Evolutionary conservation across 2,329 filamentous ascomycete species (phyloP).

Genomic region (Zymoseptoria tritici): DNA sequence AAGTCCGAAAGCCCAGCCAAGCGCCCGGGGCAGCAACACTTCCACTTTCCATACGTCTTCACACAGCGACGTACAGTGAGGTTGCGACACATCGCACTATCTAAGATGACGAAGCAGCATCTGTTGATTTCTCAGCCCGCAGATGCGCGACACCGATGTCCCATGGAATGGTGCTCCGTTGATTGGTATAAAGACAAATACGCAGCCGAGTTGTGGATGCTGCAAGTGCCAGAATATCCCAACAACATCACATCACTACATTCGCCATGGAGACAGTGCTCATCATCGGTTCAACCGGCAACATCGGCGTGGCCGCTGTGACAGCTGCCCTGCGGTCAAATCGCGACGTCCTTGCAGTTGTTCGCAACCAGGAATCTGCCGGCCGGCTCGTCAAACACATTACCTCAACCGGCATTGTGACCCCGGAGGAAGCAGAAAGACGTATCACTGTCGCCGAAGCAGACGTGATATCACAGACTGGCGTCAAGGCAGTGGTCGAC

Average conservation of each 20-base stretch:
- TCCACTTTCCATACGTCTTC: too few species aligned
- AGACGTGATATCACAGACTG: constrained; percentile 26
- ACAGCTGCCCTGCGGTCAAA: constrained; percentile 25
- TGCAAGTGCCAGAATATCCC: neutral
- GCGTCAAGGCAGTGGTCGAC: constrained; percentile 29
- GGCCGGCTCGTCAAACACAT: constrained; percentile 29
- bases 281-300: constrained; percentile 33
- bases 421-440: constrained; percentile 10
- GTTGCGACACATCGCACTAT: neutral
- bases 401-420: constrained; percentile 23
- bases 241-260: neutral
- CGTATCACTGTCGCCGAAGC: constrained; percentile 20
- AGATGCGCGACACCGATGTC: too few species aligned
- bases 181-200: neutral
- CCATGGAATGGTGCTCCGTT: neutral
- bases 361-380: constrained; percentile 30
- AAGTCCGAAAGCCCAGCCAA: neutral
- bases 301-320: constrained; percentile 32
- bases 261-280: constrained; percentile 26
- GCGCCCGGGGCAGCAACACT: neutral
- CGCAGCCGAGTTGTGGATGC: neutral
- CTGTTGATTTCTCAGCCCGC: neutral
- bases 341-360: constrained; percentile 31
- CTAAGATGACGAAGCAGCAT: neutral
- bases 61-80: neutral